Conservation (phyloP, 805 yeast genomes). For the Myxozyma vanderwaltii region DNA sequence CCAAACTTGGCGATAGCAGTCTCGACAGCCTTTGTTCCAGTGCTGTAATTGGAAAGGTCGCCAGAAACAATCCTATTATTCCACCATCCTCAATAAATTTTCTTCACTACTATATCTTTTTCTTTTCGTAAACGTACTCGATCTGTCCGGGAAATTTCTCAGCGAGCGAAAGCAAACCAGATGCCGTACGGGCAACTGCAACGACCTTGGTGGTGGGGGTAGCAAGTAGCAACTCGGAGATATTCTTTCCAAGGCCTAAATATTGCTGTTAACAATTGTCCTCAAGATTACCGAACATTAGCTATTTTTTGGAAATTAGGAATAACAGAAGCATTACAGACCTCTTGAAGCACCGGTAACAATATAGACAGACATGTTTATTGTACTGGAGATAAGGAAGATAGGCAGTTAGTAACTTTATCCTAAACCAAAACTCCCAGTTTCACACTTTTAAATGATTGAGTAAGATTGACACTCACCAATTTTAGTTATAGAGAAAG, state of each 20-base stretch:
- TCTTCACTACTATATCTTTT: background rate
- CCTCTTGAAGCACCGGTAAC: constrained; percentile 47
- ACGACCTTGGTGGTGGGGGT: constrained; percentile 51
- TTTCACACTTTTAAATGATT: no score
- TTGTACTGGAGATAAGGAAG: background rate
- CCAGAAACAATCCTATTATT: constrained; percentile 49
- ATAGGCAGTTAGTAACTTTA: constrained; percentile 3
- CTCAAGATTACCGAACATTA: background rate
- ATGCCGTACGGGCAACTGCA: constrained; percentile 71
- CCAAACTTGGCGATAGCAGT: constrained; percentile 53
- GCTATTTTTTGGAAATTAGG: background rate
- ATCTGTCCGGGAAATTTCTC: constrained; percentile 44
- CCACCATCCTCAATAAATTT: constrained; percentile 16
- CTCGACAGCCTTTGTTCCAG: constrained; percentile 46
- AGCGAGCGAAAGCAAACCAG: constrained; percentile 50
- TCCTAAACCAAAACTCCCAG: no score
- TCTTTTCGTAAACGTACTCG: constrained; percentile 29
- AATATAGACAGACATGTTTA: constrained; percentile 35
- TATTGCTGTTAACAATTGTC: no score
- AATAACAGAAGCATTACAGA: constrained; percentile 12
- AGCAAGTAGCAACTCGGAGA: constrained; percentile 55
- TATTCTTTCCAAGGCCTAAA: constrained; percentile 77
- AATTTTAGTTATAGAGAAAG: background rate
- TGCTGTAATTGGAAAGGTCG: constrained; percentile 51
- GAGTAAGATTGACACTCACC: background rate